A percentile compares a stretch with the other conserved stretches of the same genome.
phyloP scores from a whole-genome alignment of 106 monocot genomes.

The Gastrodia elata region DNA sequence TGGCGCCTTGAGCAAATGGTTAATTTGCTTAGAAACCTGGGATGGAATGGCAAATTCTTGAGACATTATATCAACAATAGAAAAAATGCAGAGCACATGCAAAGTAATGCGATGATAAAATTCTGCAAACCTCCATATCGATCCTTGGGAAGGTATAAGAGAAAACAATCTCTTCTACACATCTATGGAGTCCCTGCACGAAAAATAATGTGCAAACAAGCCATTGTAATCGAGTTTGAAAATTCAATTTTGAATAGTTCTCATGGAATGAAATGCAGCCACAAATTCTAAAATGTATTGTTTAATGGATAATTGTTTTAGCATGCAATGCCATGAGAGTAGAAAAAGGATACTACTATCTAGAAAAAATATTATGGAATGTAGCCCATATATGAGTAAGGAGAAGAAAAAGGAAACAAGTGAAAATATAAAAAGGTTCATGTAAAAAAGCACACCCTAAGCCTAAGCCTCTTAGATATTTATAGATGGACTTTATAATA shows the following conservation, averaged over 20 bases:
- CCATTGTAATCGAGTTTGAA: neutral
- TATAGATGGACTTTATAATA: too few relatives aligned
- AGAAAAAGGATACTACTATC: too few relatives aligned
- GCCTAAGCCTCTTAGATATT: too few relatives aligned
- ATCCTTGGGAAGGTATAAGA: conserved; percentile 87
- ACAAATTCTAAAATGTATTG: neutral
- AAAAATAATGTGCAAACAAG: conserved; percentile 11
- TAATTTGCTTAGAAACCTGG: conserved; percentile 94
- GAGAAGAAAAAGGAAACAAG: too few relatives aligned
- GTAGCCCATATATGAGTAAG: too few relatives aligned
- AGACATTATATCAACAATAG: neutral
- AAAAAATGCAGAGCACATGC: neutral
- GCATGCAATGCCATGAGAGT: too few relatives aligned
- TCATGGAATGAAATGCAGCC: neutral
- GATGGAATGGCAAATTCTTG: neutral
- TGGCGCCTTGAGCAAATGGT: conserved; percentile 90
- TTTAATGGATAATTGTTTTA: neutral
- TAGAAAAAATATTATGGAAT: too few relatives aligned
- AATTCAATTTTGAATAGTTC: neutral
- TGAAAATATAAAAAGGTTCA: too few relatives aligned
- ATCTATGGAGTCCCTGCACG: conserved; percentile 57
- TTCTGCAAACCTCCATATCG: conserved; percentile 71
- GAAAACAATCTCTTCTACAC: conserved; percentile 95
- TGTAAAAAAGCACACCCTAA: too few relatives aligned
- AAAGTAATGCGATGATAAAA: neutral